Evolutionary conservation across 208 protist species (phyloP), one percentile per base, ranked within the genome.

Genomic region (Wallacemonas rigidus): DNA sequence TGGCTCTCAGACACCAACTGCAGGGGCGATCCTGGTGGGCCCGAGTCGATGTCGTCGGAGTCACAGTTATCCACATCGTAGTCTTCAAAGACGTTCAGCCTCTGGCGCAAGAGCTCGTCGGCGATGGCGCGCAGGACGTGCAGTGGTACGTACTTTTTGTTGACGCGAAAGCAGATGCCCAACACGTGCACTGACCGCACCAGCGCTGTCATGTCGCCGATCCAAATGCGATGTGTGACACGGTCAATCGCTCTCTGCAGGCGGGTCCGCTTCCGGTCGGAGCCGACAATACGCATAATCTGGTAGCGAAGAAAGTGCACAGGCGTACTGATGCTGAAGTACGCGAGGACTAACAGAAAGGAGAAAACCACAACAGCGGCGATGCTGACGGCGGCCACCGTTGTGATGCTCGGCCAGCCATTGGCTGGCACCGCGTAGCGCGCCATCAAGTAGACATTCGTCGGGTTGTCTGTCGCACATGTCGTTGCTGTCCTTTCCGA

Each of bases 111-210:
- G 17, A 93, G 76, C 68, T 90, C 80, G 65, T 78, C 67, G 38
- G 84, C 78, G 58, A 91, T 86, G 60, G 82, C 79, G 48, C 81
- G 82, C 58, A 96, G 77, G 40, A 94, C 82, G 75, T 94, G 87
- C 58, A 86, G 82, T 3, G 91, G 91, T 9, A 96, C 91, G 69
- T 96, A 96, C 68, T 94, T 94, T 75, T 91, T 92, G 74, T 93
- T 96, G 9, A 92, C 78, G 17, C 65, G 75, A 43, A 92, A 96
- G 71, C 85, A 90, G 43, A 92, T 69, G 36, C 75, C 76, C n/a
- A 96, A 72, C 36, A 94, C 73, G 70, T 92, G 85, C 53, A 91
- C 80, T 1, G 85, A 71, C 63, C 80, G 73, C 6, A 88, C 77
- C 39, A 96, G 75, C 2, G 87, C 79, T 6, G 75, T 81, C 35